Conservation (phyloP, 2,329 filamentous ascomycete genomes). For the Camillea tinctor region DNA sequence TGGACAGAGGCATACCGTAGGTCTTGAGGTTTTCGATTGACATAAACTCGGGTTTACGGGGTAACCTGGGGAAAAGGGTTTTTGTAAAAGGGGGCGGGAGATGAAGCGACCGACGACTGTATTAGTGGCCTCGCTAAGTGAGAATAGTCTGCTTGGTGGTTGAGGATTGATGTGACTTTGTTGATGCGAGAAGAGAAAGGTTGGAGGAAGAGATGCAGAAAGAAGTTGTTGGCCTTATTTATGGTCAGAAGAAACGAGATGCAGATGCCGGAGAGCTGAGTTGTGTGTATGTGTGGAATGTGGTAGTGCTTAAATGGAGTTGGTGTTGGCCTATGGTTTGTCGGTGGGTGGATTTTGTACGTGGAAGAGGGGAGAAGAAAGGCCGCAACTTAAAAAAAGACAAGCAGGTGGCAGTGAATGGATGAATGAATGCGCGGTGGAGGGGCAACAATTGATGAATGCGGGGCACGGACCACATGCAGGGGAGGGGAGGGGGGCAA, state of each 20-base stretch:
- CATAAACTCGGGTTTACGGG: constrained; percentile 84
- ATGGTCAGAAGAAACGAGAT: not conserved
- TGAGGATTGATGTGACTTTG: constrained; percentile 3
- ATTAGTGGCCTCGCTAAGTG: constrained; percentile 46
- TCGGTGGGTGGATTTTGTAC: not conserved
- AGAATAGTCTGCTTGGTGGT: constrained; percentile 16
- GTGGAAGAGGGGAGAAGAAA: not conserved
- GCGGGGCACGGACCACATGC: not conserved
- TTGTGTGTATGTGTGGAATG: not conserved
- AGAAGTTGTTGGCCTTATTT: not conserved
- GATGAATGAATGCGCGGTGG: not conserved
- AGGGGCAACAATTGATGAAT: not conserved
- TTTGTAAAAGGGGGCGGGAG: constrained; percentile 35
- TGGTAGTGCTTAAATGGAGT: not conserved
- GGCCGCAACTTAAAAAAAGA: not conserved
- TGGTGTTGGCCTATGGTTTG: not conserved
- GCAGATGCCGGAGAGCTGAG: not conserved
- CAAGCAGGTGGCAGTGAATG: not conserved
- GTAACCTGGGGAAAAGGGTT: constrained; percentile 55
- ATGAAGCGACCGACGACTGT: constrained; percentile 53
- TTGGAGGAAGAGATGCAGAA: not conserved
- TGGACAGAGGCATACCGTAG: constrained; percentile 67
- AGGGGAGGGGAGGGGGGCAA: not conserved
- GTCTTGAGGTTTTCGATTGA: constrained; percentile 98
- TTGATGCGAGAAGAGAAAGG: not conserved